These are phyloP conservation scores for Saussurea involucrata DNA, from an alignment of 129 eudicot species.

Conservation along the genomic window DNA sequence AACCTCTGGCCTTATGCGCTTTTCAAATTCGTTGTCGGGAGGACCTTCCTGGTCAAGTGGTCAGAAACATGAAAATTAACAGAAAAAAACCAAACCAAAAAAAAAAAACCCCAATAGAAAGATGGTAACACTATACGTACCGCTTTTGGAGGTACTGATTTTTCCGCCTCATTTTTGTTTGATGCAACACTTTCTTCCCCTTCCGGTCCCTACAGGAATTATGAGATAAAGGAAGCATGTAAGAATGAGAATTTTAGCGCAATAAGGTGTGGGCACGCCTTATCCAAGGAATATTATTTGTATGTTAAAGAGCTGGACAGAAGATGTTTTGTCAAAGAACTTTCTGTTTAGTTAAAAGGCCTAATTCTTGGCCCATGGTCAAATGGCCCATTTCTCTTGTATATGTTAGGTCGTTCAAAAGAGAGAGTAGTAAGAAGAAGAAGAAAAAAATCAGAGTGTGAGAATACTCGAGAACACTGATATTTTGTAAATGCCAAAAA, in stretches of 20 bases:
- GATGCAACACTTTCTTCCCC: slow-evolving; percentile 47
- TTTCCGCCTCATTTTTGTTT: slow-evolving; percentile 61
- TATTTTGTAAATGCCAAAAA: no score
- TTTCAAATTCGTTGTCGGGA: slow-evolving; percentile 94
- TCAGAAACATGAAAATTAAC: not conserved
- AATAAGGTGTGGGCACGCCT: no score
- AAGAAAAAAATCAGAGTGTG: no score
- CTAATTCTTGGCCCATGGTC: no score
- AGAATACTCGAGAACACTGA: no score
- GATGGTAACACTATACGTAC: slow-evolving; percentile 27
- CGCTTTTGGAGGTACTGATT: slow-evolving; percentile 49
- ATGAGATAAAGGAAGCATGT: slow-evolving; percentile 10
- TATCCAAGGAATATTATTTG: no score
- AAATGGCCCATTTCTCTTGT: no score
- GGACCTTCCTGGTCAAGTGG: slow-evolving; percentile 56
- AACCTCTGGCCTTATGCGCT: slow-evolving; percentile 93
- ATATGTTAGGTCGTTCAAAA: no score
- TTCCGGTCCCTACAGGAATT: slow-evolving; percentile 34
- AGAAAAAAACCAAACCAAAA: not conserved
- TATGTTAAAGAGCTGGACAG: no score
- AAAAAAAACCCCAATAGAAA: not conserved
- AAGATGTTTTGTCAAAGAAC: no score
- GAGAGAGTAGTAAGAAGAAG: no score
- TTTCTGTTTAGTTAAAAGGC: no score
- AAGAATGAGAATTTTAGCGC: not conserved